phyloP scores from a whole-genome alignment of 2,329 filamentous ascomycete species.

The Dryadomyces sulphureus region DNA sequence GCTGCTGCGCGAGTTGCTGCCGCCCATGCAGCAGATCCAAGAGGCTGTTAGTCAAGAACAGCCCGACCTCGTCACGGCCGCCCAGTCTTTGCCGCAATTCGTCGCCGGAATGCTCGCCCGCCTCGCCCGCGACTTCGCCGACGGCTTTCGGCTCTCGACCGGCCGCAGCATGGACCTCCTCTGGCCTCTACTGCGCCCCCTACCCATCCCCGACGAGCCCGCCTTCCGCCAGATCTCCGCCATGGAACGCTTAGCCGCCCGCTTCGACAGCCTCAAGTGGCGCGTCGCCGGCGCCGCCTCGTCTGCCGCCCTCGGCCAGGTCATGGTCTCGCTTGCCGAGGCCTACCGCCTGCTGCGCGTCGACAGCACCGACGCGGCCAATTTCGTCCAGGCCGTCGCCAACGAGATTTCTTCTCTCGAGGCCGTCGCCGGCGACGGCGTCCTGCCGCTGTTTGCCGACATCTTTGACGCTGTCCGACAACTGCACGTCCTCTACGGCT shows the following conservation, averaged over 20 bases:
- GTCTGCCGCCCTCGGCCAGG: constrained; percentile 34
- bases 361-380: constrained; percentile 24
- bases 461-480: constrained; percentile 46
- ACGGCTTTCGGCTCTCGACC: constrained; percentile 57
- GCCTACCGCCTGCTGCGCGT: constrained; percentile 41
- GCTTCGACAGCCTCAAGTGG: constrained; percentile 49
- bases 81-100: constrained; percentile 18
- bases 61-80: background rate
- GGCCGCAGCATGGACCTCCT: constrained; percentile 68
- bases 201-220: constrained; percentile 31
- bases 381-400: constrained; percentile 33
- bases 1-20: constrained; percentile 19
- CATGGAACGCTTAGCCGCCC: constrained; percentile 39
- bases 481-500: constrained; percentile 27
- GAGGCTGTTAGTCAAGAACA: background rate
- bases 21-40: background rate
- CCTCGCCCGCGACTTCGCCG: constrained; percentile 44
- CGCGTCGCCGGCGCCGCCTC: constrained; percentile 29
- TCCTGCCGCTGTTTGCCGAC: constrained; percentile 35
- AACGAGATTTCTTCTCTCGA: constrained; percentile 39
- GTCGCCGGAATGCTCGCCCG: constrained; percentile 23
- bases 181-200: constrained; percentile 59
- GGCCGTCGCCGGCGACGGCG: constrained; percentile 29
- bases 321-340: constrained; percentile 38
- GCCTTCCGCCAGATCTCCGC: constrained; percentile 31